Base-by-base conservation (phyloP, 805 yeast genomes). In the Candida nemodendra region DNA sequence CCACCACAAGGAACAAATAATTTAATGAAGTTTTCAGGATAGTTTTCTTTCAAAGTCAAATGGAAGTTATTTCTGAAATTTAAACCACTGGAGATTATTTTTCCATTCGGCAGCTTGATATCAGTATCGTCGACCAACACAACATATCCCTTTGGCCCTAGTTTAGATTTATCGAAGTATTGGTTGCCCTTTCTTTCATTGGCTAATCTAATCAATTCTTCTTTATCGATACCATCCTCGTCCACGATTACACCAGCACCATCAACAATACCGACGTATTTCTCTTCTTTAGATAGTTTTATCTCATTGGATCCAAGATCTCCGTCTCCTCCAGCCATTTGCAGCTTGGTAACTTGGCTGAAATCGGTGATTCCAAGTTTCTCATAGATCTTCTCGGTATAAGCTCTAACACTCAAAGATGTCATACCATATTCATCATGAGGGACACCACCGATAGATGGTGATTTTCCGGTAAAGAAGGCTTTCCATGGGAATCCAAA, bases 251-350 rank as follows among this genome's bases (percentile, higher is more conserved):
- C 96, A 62, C 99, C 99, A 4, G 95, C 84, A 16, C 99, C 99
- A 64, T 91, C 99, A 34, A 91, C 93, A 34, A 91, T 65, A 37
- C 87, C 95, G 49, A 89, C 83, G 59, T 93, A 93, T 32, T 68
- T 73, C 68, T 91, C 99, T 42, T 80, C 77, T 36, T 82, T 72
- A 2, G 97, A 88, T 43, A 91, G 74, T 50, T 87, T 71, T 54
- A 91, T 93, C 68, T 91, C 99, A 62, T 91, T 93, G 18, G 95
- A 85, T 21, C 99, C 99, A 51, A 91, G 72, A 65, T 91, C 99
- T 57, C 99, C 99, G 64, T 93, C 97, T 48, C 98, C 98, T 31
- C 99, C 99, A 66, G 98, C 99, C 38, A 97, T 93, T 70, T 91
- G 99, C 56, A 93, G 71, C 66, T 93, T 91, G 54, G 72, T 74